Base-by-base conservation (phyloP, 345 rosid species). In the Lumnitzera littorea region DNA sequence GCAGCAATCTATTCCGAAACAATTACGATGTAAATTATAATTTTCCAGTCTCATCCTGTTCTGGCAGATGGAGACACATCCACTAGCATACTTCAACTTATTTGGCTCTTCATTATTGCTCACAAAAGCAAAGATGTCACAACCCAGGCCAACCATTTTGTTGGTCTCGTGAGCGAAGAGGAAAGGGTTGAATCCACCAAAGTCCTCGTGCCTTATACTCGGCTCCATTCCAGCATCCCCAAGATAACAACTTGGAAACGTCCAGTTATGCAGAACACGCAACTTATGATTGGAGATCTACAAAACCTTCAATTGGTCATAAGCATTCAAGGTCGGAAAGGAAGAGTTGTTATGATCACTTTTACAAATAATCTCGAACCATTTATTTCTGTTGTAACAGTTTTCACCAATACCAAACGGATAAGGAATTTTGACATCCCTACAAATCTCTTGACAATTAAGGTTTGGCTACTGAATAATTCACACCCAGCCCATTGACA, bases 341-440 rank as follows among this genome's bases (percentile, higher is more conserved):
- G 46, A 25, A 24, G 48, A 7, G 49, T 48, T 41, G 13, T 11
- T n/a, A 41, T 46, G 17, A 24, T 52, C 25, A 13, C 20, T 57
- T n/a, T 63, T 50, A 60, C 72, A 64, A 12, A 36, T 56, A 56
- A 73, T 41, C 55, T 55, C 46, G 14, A 55, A 64, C 36, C 58
- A 52, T n/a, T 51, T 46, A 48, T 60, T 54, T 53, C 11, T 20
- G 20, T 20, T 51, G 70, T 41, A 64, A 41, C 70, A 64, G 3
- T 27, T 48, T 41, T 68, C 43, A 15, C 66, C 53, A 0, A 61
- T 61, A 36, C 77, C 64, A 20, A 68, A 68, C 0, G 70, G 70
- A 56, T 68, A 68, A 5, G 53, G 66, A 55, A 64, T 63, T 51
- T 41, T 64, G 15, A 43, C 29, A 29, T 49, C 68, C 20, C 73